These are phyloP conservation scores for Grosmannia huntii DNA, from an alignment of 2,329 filamentous ascomycete genomes.

Conservation along the genomic window DNA sequence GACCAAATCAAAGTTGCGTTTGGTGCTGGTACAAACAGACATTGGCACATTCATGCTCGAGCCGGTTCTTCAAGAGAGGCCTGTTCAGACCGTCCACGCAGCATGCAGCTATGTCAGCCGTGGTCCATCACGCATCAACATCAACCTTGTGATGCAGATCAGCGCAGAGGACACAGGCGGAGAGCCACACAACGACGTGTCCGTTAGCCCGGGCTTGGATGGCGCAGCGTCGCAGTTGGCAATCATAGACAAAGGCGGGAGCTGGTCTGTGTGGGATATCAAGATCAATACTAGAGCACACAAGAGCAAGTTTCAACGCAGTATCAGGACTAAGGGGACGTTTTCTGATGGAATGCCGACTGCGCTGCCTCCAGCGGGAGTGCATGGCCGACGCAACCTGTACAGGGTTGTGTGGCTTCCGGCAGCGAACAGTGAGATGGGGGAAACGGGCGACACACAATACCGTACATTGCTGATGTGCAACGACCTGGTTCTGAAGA, in stretches of 20 bases:
- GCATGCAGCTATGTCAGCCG: slow-evolving; percentile 10
- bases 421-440: background rate
- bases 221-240: slow-evolving; percentile 46
- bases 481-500: slow-evolving; percentile 16
- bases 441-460: background rate
- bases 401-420: slow-evolving; percentile 9
- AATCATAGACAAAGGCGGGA: slow-evolving; percentile 50
- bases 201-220: slow-evolving; percentile 43
- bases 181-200: slow-evolving; percentile 44
- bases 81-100: slow-evolving; percentile 13
- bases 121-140: slow-evolving; percentile 37
- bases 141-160: slow-evolving; percentile 43
- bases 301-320: slow-evolving; percentile 22
- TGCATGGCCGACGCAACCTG: slow-evolving; percentile 5
- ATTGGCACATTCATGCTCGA: slow-evolving; percentile 38
- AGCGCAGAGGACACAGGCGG: slow-evolving; percentile 38
- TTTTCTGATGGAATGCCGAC: slow-evolving; percentile 14
- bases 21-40: slow-evolving; percentile 41
- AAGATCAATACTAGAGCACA: slow-evolving; percentile 21
- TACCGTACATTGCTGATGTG: slow-evolving; percentile 15
- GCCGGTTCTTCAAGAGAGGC: slow-evolving; percentile 32
- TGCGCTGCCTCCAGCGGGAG: background rate
- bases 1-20: slow-evolving; percentile 25
- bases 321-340: slow-evolving; percentile 21
- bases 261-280: slow-evolving; percentile 58